Conservation (phyloP, 106 monocot genomes). For the Dactylorhiza incarnata region DNA sequence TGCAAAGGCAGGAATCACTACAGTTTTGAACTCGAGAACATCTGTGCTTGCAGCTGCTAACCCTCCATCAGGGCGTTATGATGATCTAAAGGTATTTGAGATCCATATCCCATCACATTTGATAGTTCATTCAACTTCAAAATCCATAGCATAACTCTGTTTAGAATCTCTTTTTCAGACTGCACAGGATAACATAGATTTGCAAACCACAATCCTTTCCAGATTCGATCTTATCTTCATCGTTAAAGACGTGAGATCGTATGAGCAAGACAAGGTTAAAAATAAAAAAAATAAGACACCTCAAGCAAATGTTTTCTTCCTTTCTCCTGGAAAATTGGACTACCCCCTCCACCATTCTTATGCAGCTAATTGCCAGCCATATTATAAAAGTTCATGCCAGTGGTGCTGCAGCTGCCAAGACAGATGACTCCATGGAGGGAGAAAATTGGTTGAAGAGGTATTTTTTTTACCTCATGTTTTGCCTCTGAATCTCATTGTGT, state of each 20-base stretch:
- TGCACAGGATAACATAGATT: conserved; percentile 97
- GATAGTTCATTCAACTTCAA: not conserved
- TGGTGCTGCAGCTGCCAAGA: conserved; percentile 68
- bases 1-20: conserved; percentile 98
- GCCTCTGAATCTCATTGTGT: not conserved
- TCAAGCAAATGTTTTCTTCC: not conserved
- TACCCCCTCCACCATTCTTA: not conserved
- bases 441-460: conserved; percentile 98
- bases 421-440: conserved; percentile 46
- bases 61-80: conserved; percentile 96
- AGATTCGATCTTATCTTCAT: conserved; percentile 99
- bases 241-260: conserved; percentile 86
- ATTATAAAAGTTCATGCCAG: conserved; percentile 97
- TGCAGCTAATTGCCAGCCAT: conserved; percentile 82
- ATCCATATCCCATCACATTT: not conserved
- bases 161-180: conserved; percentile 48
- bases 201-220: conserved; percentile 98
- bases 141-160: not conserved
- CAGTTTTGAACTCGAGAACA: conserved; percentile 93
- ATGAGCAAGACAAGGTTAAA: conserved; percentile 81
- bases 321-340: not conserved
- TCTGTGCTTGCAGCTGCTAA: conserved; percentile 99
- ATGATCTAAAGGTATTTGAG: conserved; percentile 80
- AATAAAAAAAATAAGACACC: no score
- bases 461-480: not conserved